phyloP scores from a whole-genome alignment of 306 rosid genomes.

The Quillaja saponaria region DNA sequence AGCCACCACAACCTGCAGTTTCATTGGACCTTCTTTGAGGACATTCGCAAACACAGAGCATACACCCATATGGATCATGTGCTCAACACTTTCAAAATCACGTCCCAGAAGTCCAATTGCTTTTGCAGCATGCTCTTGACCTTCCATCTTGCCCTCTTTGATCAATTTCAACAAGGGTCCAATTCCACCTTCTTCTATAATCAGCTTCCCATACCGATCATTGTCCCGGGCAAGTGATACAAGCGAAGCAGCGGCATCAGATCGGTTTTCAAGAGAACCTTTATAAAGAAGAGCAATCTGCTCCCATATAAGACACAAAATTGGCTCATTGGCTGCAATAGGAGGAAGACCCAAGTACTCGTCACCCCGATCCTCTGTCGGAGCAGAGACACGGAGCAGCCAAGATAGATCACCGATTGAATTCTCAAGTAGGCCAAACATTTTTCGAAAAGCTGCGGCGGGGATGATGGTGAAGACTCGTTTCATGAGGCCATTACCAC shows the following conservation, averaged over 20 bases:
- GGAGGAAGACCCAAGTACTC: slow-evolving; percentile 80
- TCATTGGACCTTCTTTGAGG: slow-evolving; percentile 87
- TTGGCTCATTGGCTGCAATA: slow-evolving; percentile 82
- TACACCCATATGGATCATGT: slow-evolving; percentile 64
- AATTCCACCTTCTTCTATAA: slow-evolving; percentile 83
- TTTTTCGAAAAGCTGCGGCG: slow-evolving; percentile 70
- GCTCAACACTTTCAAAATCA: slow-evolving; percentile 69
- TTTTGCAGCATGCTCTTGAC: slow-evolving; percentile 73
- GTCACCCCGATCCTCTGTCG: slow-evolving; percentile 58
- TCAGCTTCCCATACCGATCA: slow-evolving; percentile 68
- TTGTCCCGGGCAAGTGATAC: slow-evolving; percentile 68
- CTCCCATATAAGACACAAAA: slow-evolving; percentile 78
- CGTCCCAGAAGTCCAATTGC: slow-evolving; percentile 74
- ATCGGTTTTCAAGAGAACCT: slow-evolving; percentile 58
- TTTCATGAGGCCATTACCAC: slow-evolving; percentile 68
- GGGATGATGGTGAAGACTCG: slow-evolving; percentile 79
- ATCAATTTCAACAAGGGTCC: slow-evolving; percentile 64
- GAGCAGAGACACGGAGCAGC: slow-evolving; percentile 86
- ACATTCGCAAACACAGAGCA: slow-evolving; percentile 66
- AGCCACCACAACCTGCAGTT: slow-evolving; percentile 68
- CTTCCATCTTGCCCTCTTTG: slow-evolving; percentile 73
- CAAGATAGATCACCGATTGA: slow-evolving; percentile 85
- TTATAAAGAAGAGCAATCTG: slow-evolving; percentile 72
- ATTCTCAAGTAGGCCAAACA: slow-evolving; percentile 63
- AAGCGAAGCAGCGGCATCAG: slow-evolving; percentile 79